Base-by-base conservation (phyloP, 148 eudicot species). In the Limonium bicolor region DNA sequence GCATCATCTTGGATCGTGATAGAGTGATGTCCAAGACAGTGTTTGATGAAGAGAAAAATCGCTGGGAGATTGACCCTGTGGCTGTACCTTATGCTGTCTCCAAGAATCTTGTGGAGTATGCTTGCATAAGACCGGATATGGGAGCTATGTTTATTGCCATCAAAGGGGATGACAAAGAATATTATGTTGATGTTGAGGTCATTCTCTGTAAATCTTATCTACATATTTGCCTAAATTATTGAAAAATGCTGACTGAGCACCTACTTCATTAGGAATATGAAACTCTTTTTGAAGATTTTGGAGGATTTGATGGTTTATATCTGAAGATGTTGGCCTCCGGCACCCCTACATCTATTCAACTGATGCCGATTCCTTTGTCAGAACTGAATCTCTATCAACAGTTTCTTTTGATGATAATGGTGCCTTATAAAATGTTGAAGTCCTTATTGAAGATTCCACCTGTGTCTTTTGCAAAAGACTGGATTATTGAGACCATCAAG, bases 1-100 rank as follows among this genome's bases (percentile, higher is more conserved):
- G 75, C 14, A 67, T 86, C 54, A 65, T 86, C 43, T 49, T 71
- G 69, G 93, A 81, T 43, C 84, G 93, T 39, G 96, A 86, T 63
- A 78, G 93, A 71, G 79, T 86, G 31, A 65, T 61, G 18, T 78
- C 87, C 25, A 81, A 65, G 66, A 78, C 87, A 27, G 56, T 77
- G 65, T 81, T 60, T 48, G 69, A 78, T 51, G 93, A 78, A 60
- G 79, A 82, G 60, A 57, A 55, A 46, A 71, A 50, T 13, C 62
- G 96, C 64, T 78, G 87, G 87, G 96, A 81, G 58, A 72, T 86
- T 60, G 93, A 86, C 40, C 81, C 96, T 31, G 46, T 86, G 59
- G 93, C 87, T 18, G 81, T 82, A 64, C 84, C 96, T 52, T 70
- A 72, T 68, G 87, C 93, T 17, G 82, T 86, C 24, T 72, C 87